phyloP scores from a whole-genome alignment of 2,329 filamentous ascomycete species.

The Cladosporium sp. region DNA sequence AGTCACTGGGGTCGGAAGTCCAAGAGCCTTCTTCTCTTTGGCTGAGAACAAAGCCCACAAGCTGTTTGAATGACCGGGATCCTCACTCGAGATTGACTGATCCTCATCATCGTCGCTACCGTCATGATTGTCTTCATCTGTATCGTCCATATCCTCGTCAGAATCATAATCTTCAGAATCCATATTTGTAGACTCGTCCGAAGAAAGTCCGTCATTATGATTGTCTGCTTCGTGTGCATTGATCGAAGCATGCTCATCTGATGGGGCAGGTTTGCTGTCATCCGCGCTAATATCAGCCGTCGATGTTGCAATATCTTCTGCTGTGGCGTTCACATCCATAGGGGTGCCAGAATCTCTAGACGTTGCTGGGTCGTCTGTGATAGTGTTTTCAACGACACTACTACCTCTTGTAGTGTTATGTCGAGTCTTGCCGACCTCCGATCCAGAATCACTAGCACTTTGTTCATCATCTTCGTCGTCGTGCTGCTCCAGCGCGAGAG shows the following conservation, averaged over 20 bases:
- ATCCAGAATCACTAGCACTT: slow-evolving; percentile 32
- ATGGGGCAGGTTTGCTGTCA: background rate
- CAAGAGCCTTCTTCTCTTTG: slow-evolving; percentile 17
- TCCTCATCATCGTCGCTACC: slow-evolving; percentile 32
- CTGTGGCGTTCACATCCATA: background rate
- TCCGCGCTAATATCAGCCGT: background rate
- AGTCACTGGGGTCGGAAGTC: slow-evolving; percentile 34
- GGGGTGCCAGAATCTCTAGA: background rate
- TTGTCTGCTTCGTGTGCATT: background rate
- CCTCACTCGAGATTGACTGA: slow-evolving; percentile 28
- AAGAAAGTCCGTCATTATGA: slow-evolving; percentile 10
- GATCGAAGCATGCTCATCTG: background rate
- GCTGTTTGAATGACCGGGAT: slow-evolving; percentile 35
- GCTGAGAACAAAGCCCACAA: slow-evolving; percentile 10
- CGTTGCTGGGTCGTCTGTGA: background rate
- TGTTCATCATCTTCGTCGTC: slow-evolving; percentile 23
- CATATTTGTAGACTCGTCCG: slow-evolving; percentile 42
- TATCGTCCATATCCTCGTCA: slow-evolving; percentile 42
- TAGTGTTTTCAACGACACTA: background rate
- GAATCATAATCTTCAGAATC: slow-evolving; percentile 36
- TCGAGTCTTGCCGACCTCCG: background rate
- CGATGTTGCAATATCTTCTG: background rate
- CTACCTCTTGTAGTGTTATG: slow-evolving; percentile 23
- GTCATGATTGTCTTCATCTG: slow-evolving; percentile 34
- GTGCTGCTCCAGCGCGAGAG: slow-evolving; percentile 1